Base-by-base conservation (phyloP, 768 basidiomycete species). In the Phylloporus arenicola region DNA sequence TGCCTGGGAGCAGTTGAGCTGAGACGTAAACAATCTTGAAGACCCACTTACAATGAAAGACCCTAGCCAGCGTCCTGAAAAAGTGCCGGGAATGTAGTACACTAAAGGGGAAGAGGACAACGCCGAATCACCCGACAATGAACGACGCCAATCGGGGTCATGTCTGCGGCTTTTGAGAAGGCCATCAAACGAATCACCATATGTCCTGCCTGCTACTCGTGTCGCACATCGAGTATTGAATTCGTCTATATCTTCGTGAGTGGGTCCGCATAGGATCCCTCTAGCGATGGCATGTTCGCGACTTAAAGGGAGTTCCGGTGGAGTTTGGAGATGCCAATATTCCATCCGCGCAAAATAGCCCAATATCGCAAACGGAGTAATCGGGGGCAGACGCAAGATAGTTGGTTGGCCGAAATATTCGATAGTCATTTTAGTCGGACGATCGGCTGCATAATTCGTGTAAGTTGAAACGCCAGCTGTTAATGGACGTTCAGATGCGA, bases 51-150 rank as follows among this genome's bases (percentile, higher is more conserved):
- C 79, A 12, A 79, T 70, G 35, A 66, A 71, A 9, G 77, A 74
- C 3, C 78, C 79, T 47, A 72, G 70, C 78, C 77, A 82, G 33
- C 60, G 64, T 17, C 79, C 80, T 3, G 71, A 70, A 24, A 80
- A 64, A 1, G 68, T 65, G 11, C 74, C 78, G 20, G 74, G 67
- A 45, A 65, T 64, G 55, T 82, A 79, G 17, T 65, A 55, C 8
- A 56, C 35, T 17, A 48, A 43, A 12, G 42, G 30, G 6, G 57
- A 50, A 22, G 29, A 41, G n/a, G 37, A 38, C 11, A 22, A 25
- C 40, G 45, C 20, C 17, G 35, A 27, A 35, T 46, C 48, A 31
- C 44, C 22, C 20, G 50, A 34, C 17, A 65, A 34, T 16, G 55
- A 64, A 45, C 67, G 68, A 33, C 37, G 54, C 63, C 60, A 45